Percentiles rank a stretch among this genome's conserved stretches.
Conservation (phyloP, 2,329 filamentous ascomycete species). For the Colletotrichum sp. region DNA sequence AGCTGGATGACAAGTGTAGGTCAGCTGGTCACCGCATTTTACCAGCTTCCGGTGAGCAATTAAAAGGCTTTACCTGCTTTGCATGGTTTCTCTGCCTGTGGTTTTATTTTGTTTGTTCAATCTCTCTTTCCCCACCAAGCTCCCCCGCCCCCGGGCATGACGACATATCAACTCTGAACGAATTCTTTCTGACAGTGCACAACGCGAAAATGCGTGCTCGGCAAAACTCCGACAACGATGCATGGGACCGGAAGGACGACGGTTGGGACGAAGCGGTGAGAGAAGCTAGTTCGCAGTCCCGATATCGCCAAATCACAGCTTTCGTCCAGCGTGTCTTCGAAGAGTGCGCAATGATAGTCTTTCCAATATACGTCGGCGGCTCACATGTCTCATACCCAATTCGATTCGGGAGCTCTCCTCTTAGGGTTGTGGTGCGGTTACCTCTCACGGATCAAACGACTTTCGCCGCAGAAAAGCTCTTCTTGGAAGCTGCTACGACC, state of each 20-base stretch:
- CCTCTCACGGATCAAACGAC: constrained; percentile 24
- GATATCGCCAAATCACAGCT: constrained; percentile 24
- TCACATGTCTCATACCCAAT: constrained; percentile 32
- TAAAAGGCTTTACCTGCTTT: no score
- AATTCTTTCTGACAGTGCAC: no score
- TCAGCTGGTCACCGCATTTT: no score
- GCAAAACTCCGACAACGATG: constrained; percentile 33
- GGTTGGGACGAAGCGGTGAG: constrained; percentile 28
- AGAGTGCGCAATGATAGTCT: constrained; percentile 20
- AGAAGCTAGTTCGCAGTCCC: constrained; percentile 22
- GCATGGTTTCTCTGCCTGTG: no score
- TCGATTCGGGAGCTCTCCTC: constrained; percentile 17
- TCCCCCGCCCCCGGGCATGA: no score
- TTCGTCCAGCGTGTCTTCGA: constrained; percentile 24
- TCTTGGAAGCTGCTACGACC: constrained; percentile 27
- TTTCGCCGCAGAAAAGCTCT: constrained; percentile 28
- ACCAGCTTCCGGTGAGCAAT: no score
- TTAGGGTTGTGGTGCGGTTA: constrained; percentile 25
- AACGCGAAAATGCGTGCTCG: constrained; percentile 25
- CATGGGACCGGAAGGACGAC: constrained; percentile 31
- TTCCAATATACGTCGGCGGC: constrained; percentile 29
- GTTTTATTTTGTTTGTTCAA: no score
- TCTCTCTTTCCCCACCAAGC: accelerated
- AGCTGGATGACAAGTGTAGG: no score
- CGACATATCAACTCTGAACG: no score